These are phyloP conservation scores for Holtermannia corniformis DNA, from an alignment of 768 basidiomycete genomes.

Conservation along the genomic window DNA sequence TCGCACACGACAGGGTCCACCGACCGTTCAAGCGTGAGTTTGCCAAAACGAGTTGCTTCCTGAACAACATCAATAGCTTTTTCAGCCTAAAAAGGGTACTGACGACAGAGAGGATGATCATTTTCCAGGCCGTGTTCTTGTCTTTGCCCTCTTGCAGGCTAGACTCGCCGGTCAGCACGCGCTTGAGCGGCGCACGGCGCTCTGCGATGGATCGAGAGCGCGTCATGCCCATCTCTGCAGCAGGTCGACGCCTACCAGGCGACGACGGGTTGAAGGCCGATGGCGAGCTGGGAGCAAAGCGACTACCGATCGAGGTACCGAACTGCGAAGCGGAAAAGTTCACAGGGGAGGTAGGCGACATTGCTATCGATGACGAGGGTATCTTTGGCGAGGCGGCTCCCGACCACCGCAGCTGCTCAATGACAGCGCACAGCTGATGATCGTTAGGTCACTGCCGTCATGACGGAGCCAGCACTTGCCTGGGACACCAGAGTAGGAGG, in stretches of 20 bases:
- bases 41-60: constrained; percentile 16
- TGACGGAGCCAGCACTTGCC: no score
- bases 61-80: not conserved
- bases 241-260: constrained; percentile 14
- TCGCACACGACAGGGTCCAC: constrained; percentile 1
- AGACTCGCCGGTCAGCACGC: constrained; percentile 34
- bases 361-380: constrained; percentile 5
- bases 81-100: not conserved
- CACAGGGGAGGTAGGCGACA: constrained; percentile 16
- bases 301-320: constrained; percentile 19
- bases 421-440: not conserved
- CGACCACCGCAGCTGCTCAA: not conserved
- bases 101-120: constrained; percentile 26
- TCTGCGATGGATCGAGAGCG: constrained; percentile 24
- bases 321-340: constrained; percentile 11
- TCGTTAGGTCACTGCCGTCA: no score
- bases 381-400: not conserved
- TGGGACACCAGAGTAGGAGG: not conserved
- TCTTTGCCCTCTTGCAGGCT: constrained; percentile 38
- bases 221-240: constrained; percentile 10
- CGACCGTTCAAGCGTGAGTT: constrained; percentile 34
- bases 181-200: constrained; percentile 27
- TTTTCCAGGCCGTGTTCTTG: constrained; percentile 39
- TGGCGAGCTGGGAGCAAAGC: constrained; percentile 19
- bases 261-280: constrained; percentile 2